Conservation (phyloP, 2,329 filamentous ascomycete genomes). For the Exophiala sideris region DNA sequence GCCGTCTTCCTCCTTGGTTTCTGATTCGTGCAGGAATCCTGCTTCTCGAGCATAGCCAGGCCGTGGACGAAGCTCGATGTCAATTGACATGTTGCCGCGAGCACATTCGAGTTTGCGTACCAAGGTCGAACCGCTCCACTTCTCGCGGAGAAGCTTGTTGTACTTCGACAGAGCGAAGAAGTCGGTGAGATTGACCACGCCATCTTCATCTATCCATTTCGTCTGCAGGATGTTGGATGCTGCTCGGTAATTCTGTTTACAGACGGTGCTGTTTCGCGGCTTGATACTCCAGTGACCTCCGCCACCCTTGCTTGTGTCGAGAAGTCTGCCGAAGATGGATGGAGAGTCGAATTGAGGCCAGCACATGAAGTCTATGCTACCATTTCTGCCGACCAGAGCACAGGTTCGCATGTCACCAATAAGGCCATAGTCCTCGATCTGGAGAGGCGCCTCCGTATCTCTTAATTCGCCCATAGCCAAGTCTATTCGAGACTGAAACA, state of each 20-base stretch:
- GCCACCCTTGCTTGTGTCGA: constrained; percentile 72
- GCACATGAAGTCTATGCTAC: constrained; percentile 74
- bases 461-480: background rate
- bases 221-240: constrained; percentile 74
- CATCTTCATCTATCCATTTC: constrained; percentile 72
- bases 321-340: constrained; percentile 68
- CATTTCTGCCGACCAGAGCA: constrained; percentile 70
- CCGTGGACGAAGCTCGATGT: constrained; percentile 69
- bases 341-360: constrained; percentile 80
- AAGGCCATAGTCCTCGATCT: constrained; percentile 73
- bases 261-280: constrained; percentile 53
- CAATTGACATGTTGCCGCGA: constrained; percentile 61
- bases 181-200: constrained; percentile 69
- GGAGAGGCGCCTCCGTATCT: constrained; percentile 10
- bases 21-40: constrained; percentile 53
- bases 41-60: constrained; percentile 66
- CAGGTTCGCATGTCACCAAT: constrained; percentile 79
- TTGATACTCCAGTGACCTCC: constrained; percentile 60
- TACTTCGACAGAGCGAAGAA: constrained; percentile 71
- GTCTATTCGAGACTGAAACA: too few relatives aligned
- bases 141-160: constrained; percentile 40
- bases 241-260: constrained; percentile 74
- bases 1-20: constrained; percentile 15
- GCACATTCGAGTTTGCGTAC: constrained; percentile 70
- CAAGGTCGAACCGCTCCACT: constrained; percentile 40